phyloP scores from a whole-genome alignment of 192 early-diverging fungal genomes.

The Coemansia sp. region DNA sequence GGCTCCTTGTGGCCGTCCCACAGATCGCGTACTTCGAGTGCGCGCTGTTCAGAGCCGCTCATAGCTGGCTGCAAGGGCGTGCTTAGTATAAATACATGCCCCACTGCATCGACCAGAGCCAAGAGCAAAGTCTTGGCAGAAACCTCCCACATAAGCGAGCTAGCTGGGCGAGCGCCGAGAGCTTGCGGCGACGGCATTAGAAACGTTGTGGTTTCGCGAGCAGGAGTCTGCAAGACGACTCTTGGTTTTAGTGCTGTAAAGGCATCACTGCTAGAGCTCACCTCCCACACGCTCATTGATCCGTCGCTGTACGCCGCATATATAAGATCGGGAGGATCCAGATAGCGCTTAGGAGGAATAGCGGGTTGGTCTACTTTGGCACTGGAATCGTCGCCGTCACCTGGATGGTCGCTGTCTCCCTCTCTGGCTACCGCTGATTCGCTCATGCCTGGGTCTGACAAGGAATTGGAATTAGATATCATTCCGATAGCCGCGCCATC shows the following conservation, averaged over 20 bases:
- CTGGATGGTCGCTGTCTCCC: background rate
- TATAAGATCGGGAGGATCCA: background rate
- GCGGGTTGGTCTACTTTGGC: too few species aligned
- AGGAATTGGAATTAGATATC: too few species aligned
- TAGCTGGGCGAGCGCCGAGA: background rate
- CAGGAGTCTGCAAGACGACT: constrained; percentile 11
- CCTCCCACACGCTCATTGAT: constrained; percentile 41
- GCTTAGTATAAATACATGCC: constrained; percentile 39
- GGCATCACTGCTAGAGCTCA: background rate
- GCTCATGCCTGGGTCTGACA: too few species aligned
- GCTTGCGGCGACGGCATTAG: background rate
- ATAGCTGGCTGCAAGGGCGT: background rate
- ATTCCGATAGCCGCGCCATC: background rate
- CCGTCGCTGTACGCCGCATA: constrained; percentile 43
- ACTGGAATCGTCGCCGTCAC: background rate
- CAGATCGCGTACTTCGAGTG: constrained; percentile 22
- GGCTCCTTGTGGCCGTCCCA: constrained; percentile 55
- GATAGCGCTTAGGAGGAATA: background rate
- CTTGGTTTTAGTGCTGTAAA: constrained; percentile 10
- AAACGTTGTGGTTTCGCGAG: constrained; percentile 2
- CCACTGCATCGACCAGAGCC: constrained; percentile 34
- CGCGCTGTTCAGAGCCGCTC: background rate
- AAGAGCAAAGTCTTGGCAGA: background rate
- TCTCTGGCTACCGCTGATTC: background rate
- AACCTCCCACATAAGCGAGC: constrained; percentile 6